Evolutionary conservation across 1,284 basidiomycete species (phyloP).

Genomic region (Hemileia vastatrix): DNA sequence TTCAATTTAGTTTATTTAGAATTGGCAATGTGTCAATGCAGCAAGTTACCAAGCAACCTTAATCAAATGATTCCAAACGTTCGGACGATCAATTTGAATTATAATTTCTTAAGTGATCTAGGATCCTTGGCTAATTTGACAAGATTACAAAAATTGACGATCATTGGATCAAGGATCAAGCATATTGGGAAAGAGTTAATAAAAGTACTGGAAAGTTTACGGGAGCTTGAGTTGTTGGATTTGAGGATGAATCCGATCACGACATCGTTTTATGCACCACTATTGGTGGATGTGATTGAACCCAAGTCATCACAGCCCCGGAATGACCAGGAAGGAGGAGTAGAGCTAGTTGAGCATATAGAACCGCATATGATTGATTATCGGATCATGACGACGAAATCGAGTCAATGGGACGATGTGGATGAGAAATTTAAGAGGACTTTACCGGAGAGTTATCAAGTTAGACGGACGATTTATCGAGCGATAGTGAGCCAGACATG

Average conservation of each 20-base stretch:
- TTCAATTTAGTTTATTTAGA: conserved; percentile 90
- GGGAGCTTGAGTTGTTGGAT: conserved; percentile 72
- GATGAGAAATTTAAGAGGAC: conserved; percentile 77
- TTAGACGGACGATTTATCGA: conserved; percentile 72
- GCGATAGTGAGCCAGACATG: conserved; percentile 72
- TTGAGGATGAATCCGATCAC: conserved; percentile 91
- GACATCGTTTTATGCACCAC: conserved; percentile 82
- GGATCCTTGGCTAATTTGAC: conserved; percentile 61
- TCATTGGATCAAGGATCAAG: conserved; percentile 72
- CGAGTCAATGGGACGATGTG: conserved; percentile 44
- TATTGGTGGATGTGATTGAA: conserved; percentile 57
- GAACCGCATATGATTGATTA: conserved; percentile 22
- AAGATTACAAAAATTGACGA: conserved; percentile 66
- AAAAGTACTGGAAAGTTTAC: conserved; percentile 59
- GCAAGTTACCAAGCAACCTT: conserved; percentile 60
- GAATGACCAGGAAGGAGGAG: conserved; percentile 24
- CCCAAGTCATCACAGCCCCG: conserved; percentile 52
- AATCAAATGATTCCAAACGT: conserved; percentile 67
- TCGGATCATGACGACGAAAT: conserved; percentile 13
- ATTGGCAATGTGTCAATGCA: conserved; percentile 77
- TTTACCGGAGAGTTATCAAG: conserved; percentile 74
- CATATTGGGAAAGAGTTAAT: conserved; percentile 58
- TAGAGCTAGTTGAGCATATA: conserved; percentile 19
- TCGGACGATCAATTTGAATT: conserved; percentile 85
- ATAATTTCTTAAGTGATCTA: conserved; percentile 73